Percentiles rank a stretch among this genome's conserved stretches.
Conservation (phyloP, 2,329 filamentous ascomycete genomes). For the Cercospora janseana region DNA sequence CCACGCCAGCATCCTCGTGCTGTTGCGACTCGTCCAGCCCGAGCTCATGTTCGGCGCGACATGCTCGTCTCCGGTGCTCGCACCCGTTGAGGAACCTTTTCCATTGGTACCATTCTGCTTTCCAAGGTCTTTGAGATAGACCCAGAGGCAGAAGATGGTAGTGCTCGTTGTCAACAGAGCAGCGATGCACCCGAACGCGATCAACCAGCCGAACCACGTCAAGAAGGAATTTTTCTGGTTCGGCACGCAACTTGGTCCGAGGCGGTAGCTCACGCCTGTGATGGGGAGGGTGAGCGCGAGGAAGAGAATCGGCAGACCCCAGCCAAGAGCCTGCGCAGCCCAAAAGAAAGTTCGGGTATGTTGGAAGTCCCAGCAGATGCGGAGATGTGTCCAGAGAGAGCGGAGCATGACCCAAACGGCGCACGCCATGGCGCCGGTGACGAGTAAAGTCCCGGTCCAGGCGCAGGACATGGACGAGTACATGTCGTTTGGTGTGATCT, state of each 20-base stretch:
- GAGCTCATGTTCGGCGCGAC: slow-evolving; percentile 11
- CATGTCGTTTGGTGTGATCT: slow-evolving; percentile 85
- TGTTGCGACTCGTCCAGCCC: slow-evolving; percentile 7
- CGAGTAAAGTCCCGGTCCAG: slow-evolving; percentile 72
- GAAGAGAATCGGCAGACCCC: slow-evolving; percentile 35
- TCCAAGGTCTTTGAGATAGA: slow-evolving; percentile 33
- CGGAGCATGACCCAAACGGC: slow-evolving; percentile 76
- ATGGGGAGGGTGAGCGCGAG: slow-evolving; percentile 45
- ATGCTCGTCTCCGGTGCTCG: background rate
- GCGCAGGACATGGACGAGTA: slow-evolving; percentile 70
- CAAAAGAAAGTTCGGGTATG: slow-evolving; percentile 37
- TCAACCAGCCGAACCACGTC: slow-evolving; percentile 42
- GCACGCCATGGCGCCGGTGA: slow-evolving; percentile 76
- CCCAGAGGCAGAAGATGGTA: slow-evolving; percentile 39
- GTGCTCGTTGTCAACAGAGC: slow-evolving; percentile 39
- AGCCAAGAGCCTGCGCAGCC: slow-evolving; percentile 35
- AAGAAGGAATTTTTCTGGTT: slow-evolving; percentile 53
- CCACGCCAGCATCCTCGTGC: slow-evolving; percentile 44
- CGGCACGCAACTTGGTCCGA: slow-evolving; percentile 85
- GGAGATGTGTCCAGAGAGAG: slow-evolving; percentile 41
- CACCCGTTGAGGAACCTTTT: background rate
- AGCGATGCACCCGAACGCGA: slow-evolving; percentile 36
- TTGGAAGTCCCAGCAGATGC: slow-evolving; percentile 41
- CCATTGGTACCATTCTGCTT: slow-evolving; percentile 2
- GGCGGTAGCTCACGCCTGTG: slow-evolving; percentile 48